Conservation (phyloP, 2,329 filamentous ascomycete genomes). For the Nothopassalora personata region DNA sequence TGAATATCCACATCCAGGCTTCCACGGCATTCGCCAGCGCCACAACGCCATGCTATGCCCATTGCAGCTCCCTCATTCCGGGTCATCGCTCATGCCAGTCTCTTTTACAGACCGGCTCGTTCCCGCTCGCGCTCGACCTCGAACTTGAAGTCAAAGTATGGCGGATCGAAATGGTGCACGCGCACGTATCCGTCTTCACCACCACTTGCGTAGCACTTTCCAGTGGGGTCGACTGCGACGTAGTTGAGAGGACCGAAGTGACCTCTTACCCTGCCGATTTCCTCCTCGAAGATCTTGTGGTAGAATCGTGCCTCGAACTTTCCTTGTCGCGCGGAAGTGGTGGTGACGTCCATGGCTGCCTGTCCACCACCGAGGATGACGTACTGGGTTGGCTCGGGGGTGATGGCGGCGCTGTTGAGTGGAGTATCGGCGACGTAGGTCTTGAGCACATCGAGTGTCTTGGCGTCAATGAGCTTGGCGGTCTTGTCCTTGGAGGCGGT, state of each 20-base stretch:
- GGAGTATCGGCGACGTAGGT: slow-evolving; percentile 89
- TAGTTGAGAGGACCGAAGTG: slow-evolving; percentile 98
- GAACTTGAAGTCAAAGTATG: slow-evolving; percentile 97
- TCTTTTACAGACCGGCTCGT: slow-evolving; percentile 18
- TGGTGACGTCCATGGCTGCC: slow-evolving; percentile 98
- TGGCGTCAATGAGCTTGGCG: slow-evolving; percentile 81
- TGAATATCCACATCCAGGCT: neutral
- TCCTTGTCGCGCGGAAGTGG: slow-evolving; percentile 86
- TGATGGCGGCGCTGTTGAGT: slow-evolving; percentile 91
- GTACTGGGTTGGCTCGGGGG: slow-evolving; percentile 95
- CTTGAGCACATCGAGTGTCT: slow-evolving; percentile 87
- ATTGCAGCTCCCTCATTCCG: slow-evolving; percentile 9
- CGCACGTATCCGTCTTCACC: slow-evolving; percentile 98
- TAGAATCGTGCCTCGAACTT: slow-evolving; percentile 99
- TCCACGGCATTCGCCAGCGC: slow-evolving; percentile 4
- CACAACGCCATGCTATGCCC: slow-evolving; percentile 41
- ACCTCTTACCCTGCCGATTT: slow-evolving; percentile 92
- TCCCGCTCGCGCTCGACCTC: slow-evolving; percentile 85
- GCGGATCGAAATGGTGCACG: slow-evolving; percentile 97
- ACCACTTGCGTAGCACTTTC: slow-evolving; percentile 87
- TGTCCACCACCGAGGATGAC: slow-evolving; percentile 97
- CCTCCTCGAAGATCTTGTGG: slow-evolving; percentile 99
- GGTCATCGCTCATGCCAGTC: slow-evolving; percentile 13
- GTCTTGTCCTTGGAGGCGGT: slow-evolving; percentile 98
- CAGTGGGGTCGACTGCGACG: slow-evolving; percentile 85